These are phyloP conservation scores for Aphanomyces astaci DNA, from an alignment of 352 stramenopile species.

Conservation along the genomic window DNA sequence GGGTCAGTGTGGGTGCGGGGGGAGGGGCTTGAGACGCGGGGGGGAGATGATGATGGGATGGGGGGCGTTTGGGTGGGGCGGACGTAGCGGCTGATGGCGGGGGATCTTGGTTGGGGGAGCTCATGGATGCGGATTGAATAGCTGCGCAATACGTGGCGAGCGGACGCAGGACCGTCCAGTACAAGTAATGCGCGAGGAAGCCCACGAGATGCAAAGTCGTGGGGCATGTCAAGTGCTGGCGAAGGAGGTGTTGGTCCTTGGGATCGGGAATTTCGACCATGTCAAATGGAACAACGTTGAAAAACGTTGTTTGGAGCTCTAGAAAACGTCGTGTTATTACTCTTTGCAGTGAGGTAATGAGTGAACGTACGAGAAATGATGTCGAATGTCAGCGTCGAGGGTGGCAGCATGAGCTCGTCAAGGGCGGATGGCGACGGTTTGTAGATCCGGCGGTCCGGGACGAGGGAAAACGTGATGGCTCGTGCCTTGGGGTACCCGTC, in stretches of 20 bases:
- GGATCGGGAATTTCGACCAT: slow-evolving; percentile 25
- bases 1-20: neutral
- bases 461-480: slow-evolving; percentile 1
- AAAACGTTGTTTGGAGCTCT: slow-evolving; percentile 46
- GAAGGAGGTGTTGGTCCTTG: neutral
- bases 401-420: slow-evolving; percentile 28
- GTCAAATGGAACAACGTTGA: slow-evolving; percentile 34
- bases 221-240: neutral
- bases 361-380: slow-evolving; percentile 37
- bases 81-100: neutral
- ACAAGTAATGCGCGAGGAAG: slow-evolving; percentile 19
- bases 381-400: slow-evolving; percentile 36
- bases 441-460: slow-evolving; percentile 24
- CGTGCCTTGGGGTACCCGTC: slow-evolving; percentile 40
- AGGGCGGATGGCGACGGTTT: slow-evolving; percentile 28
- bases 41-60: neutral
- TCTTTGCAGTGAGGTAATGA: slow-evolving; percentile 24
- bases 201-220: slow-evolving; percentile 8
- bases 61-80: too few relatives aligned
- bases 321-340: slow-evolving; percentile 29
- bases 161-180: slow-evolving; percentile 15
- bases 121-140: neutral
- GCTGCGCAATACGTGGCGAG: neutral
- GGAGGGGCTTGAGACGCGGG: neutral
- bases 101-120: neutral